Evolutionary conservation across 2,329 filamentous ascomycete genomes (phyloP).

Genomic region (Paecilomyces niveus): DNA sequence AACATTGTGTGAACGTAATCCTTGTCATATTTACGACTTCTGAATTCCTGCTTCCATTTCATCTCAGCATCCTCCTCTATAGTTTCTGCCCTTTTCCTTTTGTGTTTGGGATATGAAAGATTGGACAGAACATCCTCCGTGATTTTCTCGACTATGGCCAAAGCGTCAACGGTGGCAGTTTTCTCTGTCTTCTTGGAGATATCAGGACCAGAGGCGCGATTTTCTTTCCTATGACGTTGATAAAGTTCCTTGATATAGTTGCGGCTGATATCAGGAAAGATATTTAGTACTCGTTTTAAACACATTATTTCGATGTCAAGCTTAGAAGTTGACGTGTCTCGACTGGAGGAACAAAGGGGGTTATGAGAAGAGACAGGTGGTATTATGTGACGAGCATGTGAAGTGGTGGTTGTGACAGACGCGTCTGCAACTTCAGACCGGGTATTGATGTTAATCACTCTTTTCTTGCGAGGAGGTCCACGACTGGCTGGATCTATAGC

Average conservation of each 20-base stretch:
- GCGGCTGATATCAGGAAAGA: constrained; percentile 44
- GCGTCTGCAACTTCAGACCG: background rate
- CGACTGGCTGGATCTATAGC: background rate
- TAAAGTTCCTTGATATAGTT: constrained; percentile 36
- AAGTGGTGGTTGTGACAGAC: background rate
- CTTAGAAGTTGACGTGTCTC: background rate
- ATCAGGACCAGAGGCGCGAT: background rate
- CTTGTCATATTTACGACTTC: constrained; percentile 9
- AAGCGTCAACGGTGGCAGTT: background rate
- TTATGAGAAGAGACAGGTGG: background rate
- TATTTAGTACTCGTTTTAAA: constrained; percentile 28
- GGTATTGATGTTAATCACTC: background rate
- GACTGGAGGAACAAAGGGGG: background rate
- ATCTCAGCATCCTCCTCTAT: constrained; percentile 26
- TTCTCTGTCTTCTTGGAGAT: constrained; percentile 5
- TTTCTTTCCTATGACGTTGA: constrained; percentile 9
- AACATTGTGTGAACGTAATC: constrained; percentile 15
- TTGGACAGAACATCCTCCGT: constrained; percentile 36
- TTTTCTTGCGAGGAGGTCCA: background rate
- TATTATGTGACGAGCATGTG: background rate
- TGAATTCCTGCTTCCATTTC: constrained; percentile 15
- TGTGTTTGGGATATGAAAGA: constrained; percentile 36
- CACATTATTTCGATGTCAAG: constrained; percentile 8
- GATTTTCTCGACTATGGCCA: constrained; percentile 19
- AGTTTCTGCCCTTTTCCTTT: constrained; percentile 28